phyloP scores from a whole-genome alignment of 495 filamentous ascomycete genomes.

The Xylaria acuta region DNA sequence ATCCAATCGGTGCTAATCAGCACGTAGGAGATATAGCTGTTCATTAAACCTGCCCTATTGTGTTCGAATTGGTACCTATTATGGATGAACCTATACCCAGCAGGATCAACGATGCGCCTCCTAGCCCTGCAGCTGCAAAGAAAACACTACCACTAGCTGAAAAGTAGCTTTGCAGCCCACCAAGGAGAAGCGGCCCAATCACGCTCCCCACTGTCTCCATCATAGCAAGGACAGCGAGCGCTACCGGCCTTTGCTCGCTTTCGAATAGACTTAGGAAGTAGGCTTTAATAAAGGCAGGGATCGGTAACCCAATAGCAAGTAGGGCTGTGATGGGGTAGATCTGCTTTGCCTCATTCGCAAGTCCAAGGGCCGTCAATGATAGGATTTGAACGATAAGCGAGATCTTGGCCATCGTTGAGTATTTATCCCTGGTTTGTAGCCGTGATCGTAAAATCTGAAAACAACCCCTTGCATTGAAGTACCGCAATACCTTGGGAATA shows the following conservation, averaged over 20 bases:
- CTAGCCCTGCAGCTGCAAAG: not conserved
- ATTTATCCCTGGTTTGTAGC: not conserved
- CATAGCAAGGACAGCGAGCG: slow-evolving; percentile 3
- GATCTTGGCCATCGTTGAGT: not conserved
- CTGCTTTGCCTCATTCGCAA: not conserved
- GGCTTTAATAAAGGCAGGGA: not conserved
- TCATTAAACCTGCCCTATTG: not conserved
- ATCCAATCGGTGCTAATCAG: too few relatives aligned
- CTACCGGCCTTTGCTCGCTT: not conserved
- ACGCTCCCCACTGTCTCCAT: slow-evolving; percentile 15
- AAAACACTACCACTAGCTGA: slow-evolving; percentile 4
- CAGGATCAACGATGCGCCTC: not conserved
- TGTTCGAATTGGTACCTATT: not conserved
- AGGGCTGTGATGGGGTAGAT: not conserved
- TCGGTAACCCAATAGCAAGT: not conserved
- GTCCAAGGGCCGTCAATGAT: not conserved
- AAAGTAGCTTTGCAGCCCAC: not conserved
- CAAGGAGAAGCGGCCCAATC: not conserved
- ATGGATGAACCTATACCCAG: not conserved
- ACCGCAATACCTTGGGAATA: not conserved
- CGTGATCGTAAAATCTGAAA: not conserved
- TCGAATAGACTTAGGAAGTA: not conserved
- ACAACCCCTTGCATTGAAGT: not conserved
- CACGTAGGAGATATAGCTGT: not conserved
- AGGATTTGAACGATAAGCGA: not conserved